phyloP scores from a whole-genome alignment of 2,329 filamentous ascomycete species.

The Stagonosporopsis tanaceti region DNA sequence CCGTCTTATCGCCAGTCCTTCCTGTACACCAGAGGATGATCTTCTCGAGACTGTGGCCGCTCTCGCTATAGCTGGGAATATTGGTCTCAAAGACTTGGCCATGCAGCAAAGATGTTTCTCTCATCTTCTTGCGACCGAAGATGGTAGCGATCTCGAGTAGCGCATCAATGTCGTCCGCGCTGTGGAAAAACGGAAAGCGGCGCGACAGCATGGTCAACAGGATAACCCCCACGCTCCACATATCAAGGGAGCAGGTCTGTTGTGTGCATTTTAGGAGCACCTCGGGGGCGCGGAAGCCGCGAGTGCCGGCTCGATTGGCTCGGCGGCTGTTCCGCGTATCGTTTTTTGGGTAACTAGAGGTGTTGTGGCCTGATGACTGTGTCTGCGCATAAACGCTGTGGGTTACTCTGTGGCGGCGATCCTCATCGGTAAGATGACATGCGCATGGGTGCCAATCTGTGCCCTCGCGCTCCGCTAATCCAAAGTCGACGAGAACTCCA shows the following conservation, averaged over 20 bases:
- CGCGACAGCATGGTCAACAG: constrained; percentile 91
- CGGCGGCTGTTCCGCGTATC: constrained; percentile 87
- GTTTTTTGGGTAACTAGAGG: constrained; percentile 81
- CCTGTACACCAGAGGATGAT: constrained; percentile 96
- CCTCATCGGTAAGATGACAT: constrained; percentile 72
- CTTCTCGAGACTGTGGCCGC: constrained; percentile 88
- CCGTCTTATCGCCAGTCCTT: constrained; percentile 65
- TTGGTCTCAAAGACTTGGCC: constrained; percentile 92
- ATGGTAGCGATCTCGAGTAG: constrained; percentile 98
- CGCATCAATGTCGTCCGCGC: constrained; percentile 95
- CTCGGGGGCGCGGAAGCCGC: constrained; percentile 95
- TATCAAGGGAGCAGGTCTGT: constrained; percentile 89
- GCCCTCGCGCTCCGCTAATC: constrained; percentile 80
- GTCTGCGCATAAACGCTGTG: constrained; percentile 68
- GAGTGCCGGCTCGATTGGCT: constrained; percentile 92
- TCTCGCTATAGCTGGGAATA: constrained; percentile 86
- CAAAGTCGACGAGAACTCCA: constrained; percentile 97
- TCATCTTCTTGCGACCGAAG: constrained; percentile 87
- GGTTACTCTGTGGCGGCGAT: constrained; percentile 66
- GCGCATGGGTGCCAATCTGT: constrained; percentile 80
- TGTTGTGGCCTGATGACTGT: constrained; percentile 48
- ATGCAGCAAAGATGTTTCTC: constrained; percentile 79
- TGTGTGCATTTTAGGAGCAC: constrained; percentile 97
- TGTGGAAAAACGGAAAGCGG: constrained; percentile 98
- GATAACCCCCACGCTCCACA: constrained; percentile 98